phyloP scores from a whole-genome alignment of 2,329 filamentous ascomycete species.

The Domatiomyces catenatus region DNA sequence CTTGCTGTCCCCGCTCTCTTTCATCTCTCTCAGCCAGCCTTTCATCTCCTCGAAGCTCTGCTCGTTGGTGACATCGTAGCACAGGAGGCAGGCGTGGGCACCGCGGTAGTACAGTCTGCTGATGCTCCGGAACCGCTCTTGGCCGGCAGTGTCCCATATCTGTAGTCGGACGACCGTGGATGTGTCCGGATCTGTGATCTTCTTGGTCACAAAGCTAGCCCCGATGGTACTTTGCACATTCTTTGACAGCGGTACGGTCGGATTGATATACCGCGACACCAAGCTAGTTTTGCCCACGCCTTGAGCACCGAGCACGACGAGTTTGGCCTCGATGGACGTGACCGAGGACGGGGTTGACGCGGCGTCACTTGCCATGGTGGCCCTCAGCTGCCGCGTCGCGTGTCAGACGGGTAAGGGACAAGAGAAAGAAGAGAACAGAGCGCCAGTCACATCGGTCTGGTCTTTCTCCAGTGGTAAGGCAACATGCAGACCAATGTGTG shows the following conservation, averaged over 20 bases:
- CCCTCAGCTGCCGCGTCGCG: neutral
- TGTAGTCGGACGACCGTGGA: constrained; percentile 80
- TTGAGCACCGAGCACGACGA: constrained; percentile 37
- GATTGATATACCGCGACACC: constrained; percentile 35
- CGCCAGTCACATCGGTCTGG: neutral
- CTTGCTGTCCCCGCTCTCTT: constrained; percentile 52
- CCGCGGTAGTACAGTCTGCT: constrained; percentile 92
- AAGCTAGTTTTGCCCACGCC: constrained; percentile 39
- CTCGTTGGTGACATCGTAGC: constrained; percentile 84
- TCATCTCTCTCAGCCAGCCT: constrained; percentile 72
- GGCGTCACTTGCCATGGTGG: constrained; percentile 5
- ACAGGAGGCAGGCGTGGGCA: constrained; percentile 83
- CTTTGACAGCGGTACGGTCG: constrained; percentile 27
- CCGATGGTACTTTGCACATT: constrained; percentile 49
- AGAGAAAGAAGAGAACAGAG: constrained; percentile 1
- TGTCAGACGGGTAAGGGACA: constrained; percentile 1
- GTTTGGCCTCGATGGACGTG: constrained; percentile 31
- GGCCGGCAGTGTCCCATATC: constrained; percentile 92
- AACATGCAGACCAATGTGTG: constrained; percentile 1
- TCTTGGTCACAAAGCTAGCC: constrained; percentile 65
- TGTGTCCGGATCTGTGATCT: constrained; percentile 66
- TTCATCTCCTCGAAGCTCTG: constrained; percentile 84
- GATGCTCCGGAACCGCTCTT: constrained; percentile 89
- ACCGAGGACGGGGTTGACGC: constrained; percentile 5
- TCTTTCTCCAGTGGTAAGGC: neutral